phyloP scores from a whole-genome alignment of 306 rosid species.

The Cajanus cajan region DNA sequence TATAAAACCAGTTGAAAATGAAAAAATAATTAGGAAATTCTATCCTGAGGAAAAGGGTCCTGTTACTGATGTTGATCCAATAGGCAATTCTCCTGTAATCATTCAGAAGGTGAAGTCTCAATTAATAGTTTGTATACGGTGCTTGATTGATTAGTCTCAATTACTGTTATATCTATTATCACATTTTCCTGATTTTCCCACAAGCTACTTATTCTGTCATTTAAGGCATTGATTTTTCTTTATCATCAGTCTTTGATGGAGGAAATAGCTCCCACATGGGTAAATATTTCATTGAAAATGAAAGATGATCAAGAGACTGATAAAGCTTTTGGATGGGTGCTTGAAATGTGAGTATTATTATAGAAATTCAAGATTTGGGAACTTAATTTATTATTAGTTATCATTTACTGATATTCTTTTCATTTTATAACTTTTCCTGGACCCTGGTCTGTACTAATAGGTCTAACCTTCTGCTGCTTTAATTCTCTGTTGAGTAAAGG shows the following conservation, averaged over 20 bases:
- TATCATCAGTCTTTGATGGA: conserved; percentile 68
- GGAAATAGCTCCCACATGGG: conserved; percentile 99
- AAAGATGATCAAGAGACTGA: conserved; percentile 82
- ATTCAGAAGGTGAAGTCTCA: conserved; percentile 69
- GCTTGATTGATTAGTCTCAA: not conserved
- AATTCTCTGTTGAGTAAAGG: conserved; percentile 51
- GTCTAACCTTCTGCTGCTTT: conserved; percentile 32
- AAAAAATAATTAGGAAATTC: conserved; percentile 67
- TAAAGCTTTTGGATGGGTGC: conserved; percentile 97
- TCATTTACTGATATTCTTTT: conserved; percentile 24
- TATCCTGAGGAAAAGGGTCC: conserved; percentile 80
- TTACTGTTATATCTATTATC: not conserved
- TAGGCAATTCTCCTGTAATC: conserved; percentile 95
- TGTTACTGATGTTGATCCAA: conserved; percentile 81
- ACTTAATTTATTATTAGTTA: conserved; percentile 15
- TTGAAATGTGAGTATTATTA: conserved; percentile 78
- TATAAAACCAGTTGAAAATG: conserved; percentile 69
- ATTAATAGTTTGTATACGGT: conserved; percentile 16
- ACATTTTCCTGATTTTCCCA: not conserved
- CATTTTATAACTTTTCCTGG: conserved; percentile 31
- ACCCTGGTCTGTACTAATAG: conserved; percentile 19
- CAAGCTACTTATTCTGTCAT: not conserved
- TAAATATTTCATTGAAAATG: conserved; percentile 82
- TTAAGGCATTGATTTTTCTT: conserved; percentile 31
- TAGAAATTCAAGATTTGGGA: not conserved